Evolutionary conservation across 768 basidiomycete species (phyloP), one percentile per base, ranked within the genome.

Genomic region (Chalciporus sphaerocephalus): DNA sequence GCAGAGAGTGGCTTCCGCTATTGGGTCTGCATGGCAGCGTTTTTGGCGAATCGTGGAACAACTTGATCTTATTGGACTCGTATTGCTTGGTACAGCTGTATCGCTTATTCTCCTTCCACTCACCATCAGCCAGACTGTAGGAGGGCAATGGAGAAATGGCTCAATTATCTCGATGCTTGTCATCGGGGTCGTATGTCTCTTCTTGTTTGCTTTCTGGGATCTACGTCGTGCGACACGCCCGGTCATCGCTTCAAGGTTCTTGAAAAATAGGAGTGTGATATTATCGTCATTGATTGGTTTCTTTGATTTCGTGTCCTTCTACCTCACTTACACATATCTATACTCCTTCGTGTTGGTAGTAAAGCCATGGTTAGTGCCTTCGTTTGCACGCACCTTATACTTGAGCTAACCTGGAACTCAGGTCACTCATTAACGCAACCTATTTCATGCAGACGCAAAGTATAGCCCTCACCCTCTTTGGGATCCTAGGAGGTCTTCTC

Each of bases 241-340:
- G 2, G 75, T 88, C 38, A 66, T 87, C 18, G 74, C 85, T 10
- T 67, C 69, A 15, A 73, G 80, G 16, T 84, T 87, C 67, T 62
- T 80, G 46, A 53, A 57, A 25, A 85, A 84, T 53, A 66, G 69
- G n/a, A 79, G 74, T 21, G 77, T 87, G 13, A 65, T 84, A 11
- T 72, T 77, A 12, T 78, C 81, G 2, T 69, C 75, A 17, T 50
- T 78, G 18, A 80, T 88, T 50, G 83, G 81, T 13, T 81, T 79
- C 39, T 74, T 81, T 35, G 81, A 83, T 55, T 83, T 83, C 48
- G 78, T 82, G 32, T 79, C 81, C 2, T 83, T 78, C 67, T 83
- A 78, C 69, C 72, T 90, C 37, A 82, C 85, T 1, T 83, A 69
- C 63, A 80, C 83, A 9, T 89, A 88, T 58, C 76, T 87, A 15